phyloP scores from a whole-genome alignment of 345 rosid genomes.

The Murraya koenigii region DNA sequence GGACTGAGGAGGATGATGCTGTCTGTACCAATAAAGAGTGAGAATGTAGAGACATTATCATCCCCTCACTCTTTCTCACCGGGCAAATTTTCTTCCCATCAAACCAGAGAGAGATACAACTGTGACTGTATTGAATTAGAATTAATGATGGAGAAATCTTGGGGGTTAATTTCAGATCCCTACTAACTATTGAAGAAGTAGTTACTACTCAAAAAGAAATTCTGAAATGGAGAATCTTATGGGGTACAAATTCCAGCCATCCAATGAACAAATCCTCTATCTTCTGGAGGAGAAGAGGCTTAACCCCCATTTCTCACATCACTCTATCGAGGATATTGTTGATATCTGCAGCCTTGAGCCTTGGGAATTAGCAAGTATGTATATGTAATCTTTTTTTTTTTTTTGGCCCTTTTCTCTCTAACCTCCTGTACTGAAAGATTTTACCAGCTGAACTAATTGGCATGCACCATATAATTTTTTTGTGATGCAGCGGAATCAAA shows the following conservation, averaged over 20 bases:
- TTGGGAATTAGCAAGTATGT: slow-evolving; percentile 30
- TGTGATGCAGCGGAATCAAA: not conserved
- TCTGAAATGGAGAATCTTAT: not conserved
- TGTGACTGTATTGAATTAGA: too few relatives aligned
- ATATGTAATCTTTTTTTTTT: too few relatives aligned
- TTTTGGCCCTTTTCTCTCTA: not conserved
- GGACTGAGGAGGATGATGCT: too few relatives aligned
- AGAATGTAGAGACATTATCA: not conserved
- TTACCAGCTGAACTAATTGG: not conserved
- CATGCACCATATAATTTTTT: too few relatives aligned
- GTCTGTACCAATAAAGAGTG: not conserved
- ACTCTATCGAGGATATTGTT: slow-evolving; percentile 4
- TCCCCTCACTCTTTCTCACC: not conserved
- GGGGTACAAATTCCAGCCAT: slow-evolving; percentile 31
- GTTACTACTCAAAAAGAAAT: not conserved
- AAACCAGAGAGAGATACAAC: not conserved
- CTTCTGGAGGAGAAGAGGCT: slow-evolving; percentile 8
- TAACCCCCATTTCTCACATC: not conserved
- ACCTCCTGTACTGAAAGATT: not conserved
- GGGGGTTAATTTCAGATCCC: not conserved
- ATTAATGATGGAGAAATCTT: not conserved
- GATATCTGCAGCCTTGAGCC: slow-evolving; percentile 27
- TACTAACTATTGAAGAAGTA: not conserved
- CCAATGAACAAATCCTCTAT: slow-evolving; percentile 19
- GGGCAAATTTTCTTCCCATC: not conserved